phyloP scores from a whole-genome alignment of 441 rosid species.

The Aleurites moluccanus region DNA sequence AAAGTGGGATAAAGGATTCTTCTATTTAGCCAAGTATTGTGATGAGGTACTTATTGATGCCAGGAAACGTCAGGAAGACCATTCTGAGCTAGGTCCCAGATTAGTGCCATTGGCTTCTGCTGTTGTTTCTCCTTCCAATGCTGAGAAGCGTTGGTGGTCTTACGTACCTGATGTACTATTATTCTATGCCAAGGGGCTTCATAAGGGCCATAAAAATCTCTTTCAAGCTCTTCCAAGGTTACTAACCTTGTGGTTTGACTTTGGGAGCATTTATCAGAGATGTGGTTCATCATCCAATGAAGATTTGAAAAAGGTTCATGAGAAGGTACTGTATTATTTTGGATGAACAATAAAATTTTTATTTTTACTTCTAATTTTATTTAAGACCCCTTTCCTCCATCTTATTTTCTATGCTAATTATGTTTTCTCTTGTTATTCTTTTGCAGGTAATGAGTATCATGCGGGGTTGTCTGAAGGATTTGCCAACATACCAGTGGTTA shows the following conservation, averaged over 20 bases:
- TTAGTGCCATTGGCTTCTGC: conserved; percentile 48
- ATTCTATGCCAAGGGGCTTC: conserved; percentile 96
- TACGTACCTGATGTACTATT: conserved; percentile 73
- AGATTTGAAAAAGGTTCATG: conserved; percentile 70
- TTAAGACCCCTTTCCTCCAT: conserved; percentile 10
- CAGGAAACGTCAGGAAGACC: conserved; percentile 92
- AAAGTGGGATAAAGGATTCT: conserved; percentile 94
- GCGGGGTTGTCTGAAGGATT: conserved; percentile 96
- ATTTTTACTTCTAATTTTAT: conserved; percentile 1
- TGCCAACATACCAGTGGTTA: conserved; percentile 97
- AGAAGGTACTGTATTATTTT: conserved; percentile 49
- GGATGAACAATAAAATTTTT: neutral
- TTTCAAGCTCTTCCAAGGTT: conserved; percentile 99
- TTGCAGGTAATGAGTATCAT: conserved; percentile 82
- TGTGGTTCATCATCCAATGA: conserved; percentile 56
- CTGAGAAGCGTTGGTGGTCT: conserved; percentile 84
- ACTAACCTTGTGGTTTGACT: conserved; percentile 97
- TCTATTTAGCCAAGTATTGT: conserved; percentile 92
- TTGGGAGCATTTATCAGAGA: conserved; percentile 79
- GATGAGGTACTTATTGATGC: conserved; percentile 97
- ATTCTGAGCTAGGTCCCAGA: conserved; percentile 51
- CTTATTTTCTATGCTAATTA: conserved; percentile 4
- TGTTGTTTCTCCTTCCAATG: conserved; percentile 41
- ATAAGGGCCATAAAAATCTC: conserved; percentile 93
- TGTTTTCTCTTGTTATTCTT: conserved; percentile 25